These are phyloP conservation scores for Solanum bulbocastanum DNA, from an alignment of 257 asterid species.

Conservation along the genomic window DNA sequence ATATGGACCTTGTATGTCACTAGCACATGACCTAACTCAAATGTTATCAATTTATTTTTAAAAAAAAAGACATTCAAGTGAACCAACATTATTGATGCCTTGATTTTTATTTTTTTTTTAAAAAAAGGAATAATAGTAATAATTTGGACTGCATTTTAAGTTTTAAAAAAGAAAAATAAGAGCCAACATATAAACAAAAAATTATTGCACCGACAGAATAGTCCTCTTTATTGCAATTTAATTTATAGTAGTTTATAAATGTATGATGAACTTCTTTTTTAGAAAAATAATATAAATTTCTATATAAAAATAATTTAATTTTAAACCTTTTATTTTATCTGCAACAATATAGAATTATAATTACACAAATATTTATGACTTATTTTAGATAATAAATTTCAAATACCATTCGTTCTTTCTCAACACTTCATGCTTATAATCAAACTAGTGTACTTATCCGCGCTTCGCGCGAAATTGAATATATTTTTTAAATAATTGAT, in stretches of 20 bases:
- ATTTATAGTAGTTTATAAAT: not conserved
- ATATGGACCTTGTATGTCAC: not conserved
- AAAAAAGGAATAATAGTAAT: too few relatives aligned
- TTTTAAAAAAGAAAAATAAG: not conserved
- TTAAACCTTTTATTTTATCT: not conserved
- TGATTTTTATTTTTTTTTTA: not conserved
- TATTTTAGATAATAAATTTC: not conserved
- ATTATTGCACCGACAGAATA: not conserved
- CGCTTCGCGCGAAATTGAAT: too few relatives aligned
- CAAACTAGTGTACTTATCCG: not conserved
- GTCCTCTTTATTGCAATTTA: not conserved
- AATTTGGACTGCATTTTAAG: not conserved
- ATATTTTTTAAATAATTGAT: too few relatives aligned
- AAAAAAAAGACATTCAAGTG: not conserved
- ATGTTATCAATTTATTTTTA: not conserved
- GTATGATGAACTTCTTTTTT: not conserved
- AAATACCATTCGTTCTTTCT: not conserved
- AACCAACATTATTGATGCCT: not conserved
- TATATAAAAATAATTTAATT: not conserved
- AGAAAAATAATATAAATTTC: not conserved
- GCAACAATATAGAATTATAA: not conserved
- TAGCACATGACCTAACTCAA: not conserved
- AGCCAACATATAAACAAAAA: not conserved
- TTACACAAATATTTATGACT: not conserved
- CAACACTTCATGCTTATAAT: not conserved